A percentile compares a stretch with the other conserved stretches of the same genome.
Evolutionary conservation across 2,329 filamentous ascomycete species (phyloP).

Genomic region (Cercospora sp.): DNA sequence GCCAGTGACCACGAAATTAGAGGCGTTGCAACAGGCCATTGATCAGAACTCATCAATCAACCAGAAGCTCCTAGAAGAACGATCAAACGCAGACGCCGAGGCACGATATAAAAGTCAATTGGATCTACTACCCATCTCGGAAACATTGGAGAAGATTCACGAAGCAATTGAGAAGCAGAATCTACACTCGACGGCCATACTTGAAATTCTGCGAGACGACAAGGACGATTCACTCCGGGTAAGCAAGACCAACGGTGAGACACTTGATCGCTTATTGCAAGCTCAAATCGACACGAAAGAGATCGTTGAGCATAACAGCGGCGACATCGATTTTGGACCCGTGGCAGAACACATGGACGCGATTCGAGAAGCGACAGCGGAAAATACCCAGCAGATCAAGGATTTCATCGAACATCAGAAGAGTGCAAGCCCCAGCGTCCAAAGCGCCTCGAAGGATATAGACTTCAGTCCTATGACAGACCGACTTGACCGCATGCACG

Average conservation of each 20-base stretch:
- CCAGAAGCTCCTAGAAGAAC: slow-evolving; percentile 29
- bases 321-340: slow-evolving; percentile 27
- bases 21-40: slow-evolving; percentile 32
- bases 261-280: slow-evolving; percentile 25
- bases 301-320: slow-evolving; percentile 19
- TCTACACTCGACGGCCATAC: slow-evolving; percentile 14
- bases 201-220: slow-evolving; percentile 20
- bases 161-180: slow-evolving; percentile 20
- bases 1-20: slow-evolving; percentile 28
- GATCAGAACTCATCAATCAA: slow-evolving; percentile 33
- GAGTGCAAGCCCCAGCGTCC: neutral
- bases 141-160: slow-evolving; percentile 18
- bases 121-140: slow-evolving; percentile 14
- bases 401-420: slow-evolving; percentile 26
- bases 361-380: slow-evolving; percentile 25
- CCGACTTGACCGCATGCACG: slow-evolving; percentile 29
- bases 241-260: neutral
- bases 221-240: slow-evolving; percentile 7
- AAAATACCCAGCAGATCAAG: slow-evolving; percentile 27
- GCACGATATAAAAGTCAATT: slow-evolving; percentile 12
- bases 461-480: slow-evolving; percentile 35
- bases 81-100: slow-evolving; percentile 17
- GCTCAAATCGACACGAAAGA: slow-evolving; percentile 27
- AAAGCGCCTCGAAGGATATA: slow-evolving; percentile 21
- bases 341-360: slow-evolving; percentile 29